A percentile compares a stretch with the other conserved stretches of the same genome.
Evolutionary conservation across 1,284 basidiomycete species (phyloP).

Genomic region (Taiwanofungus camphoratus): DNA sequence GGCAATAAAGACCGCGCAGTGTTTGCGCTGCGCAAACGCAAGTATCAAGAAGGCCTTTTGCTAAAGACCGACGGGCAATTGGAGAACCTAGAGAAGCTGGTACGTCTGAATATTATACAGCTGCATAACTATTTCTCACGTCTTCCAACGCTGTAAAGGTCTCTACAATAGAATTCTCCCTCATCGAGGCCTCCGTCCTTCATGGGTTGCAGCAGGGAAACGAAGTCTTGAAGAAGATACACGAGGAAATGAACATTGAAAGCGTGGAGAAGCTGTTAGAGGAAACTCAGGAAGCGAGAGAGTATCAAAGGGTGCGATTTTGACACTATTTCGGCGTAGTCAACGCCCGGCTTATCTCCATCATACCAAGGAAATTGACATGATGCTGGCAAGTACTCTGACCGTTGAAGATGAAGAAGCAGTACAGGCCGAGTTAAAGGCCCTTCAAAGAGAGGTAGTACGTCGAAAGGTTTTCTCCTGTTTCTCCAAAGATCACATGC

Average conservation of each 20-base stretch:
- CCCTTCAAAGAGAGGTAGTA: conserved; percentile 61
- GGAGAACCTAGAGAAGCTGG: conserved; percentile 86
- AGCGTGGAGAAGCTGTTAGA: conserved; percentile 91
- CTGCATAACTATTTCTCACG: neutral
- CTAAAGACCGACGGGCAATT: conserved; percentile 88
- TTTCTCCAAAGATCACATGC: neutral
- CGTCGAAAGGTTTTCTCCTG: conserved; percentile 16
- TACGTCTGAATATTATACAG: conserved; percentile 33
- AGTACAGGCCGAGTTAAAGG: conserved; percentile 77
- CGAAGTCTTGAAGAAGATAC: conserved; percentile 88
- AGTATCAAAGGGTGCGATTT: conserved; percentile 77
- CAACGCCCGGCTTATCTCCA: neutral
- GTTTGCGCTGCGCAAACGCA: conserved; percentile 81
- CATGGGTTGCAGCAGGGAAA: conserved; percentile 93
- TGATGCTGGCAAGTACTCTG: conserved; percentile 79
- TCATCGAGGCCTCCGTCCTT: conserved; percentile 89
- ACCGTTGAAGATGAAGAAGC: conserved; percentile 90
- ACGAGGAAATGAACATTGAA: conserved; percentile 89
- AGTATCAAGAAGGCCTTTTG: conserved; percentile 90
- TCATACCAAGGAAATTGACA: conserved; percentile 77
- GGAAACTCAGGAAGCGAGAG: conserved; percentile 87
- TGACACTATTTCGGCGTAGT: neutral
- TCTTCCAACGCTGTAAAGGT: conserved; percentile 51
- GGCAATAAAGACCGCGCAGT: conserved; percentile 87
- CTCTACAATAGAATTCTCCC: conserved; percentile 92